These are phyloP conservation scores for Cylindrotheca closterium DNA, from an alignment of 108 stramenopile genomes.

Conservation along the genomic window DNA sequence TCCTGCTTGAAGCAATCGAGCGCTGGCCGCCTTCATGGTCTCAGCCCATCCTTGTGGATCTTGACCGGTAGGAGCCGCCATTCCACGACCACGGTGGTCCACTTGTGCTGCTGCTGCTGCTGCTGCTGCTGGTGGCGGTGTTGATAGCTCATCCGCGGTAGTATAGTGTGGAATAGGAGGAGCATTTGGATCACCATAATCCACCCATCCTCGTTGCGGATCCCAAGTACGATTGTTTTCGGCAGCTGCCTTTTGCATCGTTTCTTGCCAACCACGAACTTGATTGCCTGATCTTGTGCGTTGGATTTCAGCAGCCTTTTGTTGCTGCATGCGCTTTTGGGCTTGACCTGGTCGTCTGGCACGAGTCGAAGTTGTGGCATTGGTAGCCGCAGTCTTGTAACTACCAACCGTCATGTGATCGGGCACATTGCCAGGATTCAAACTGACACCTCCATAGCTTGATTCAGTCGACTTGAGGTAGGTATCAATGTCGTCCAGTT, in stretches of 20 bases:
- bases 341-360: conserved; percentile 72
- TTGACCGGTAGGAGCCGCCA: conserved; percentile 10
- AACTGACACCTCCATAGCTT: conserved; percentile 4
- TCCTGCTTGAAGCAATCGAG: conserved; percentile 31
- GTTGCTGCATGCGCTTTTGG: conserved; percentile 33
- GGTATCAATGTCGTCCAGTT: conserved; percentile 30
- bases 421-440: no score
- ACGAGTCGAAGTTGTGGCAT: conserved; percentile 43
- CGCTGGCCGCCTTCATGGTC: conserved; percentile 71
- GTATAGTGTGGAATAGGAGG: background rate
- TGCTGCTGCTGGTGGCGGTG: background rate
- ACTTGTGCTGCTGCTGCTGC: background rate
- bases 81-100: background rate
- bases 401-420: conserved; percentile 37
- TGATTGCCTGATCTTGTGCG: conserved; percentile 18
- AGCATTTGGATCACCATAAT: conserved; percentile 47
- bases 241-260: conserved; percentile 63
- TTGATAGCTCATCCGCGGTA: background rate
- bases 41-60: conserved; percentile 59
- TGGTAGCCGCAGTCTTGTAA: conserved; percentile 33
- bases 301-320: conserved; percentile 43
- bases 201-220: conserved; percentile 63
- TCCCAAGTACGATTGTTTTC: conserved; percentile 60
- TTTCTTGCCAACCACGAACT: conserved; percentile 70
- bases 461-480: conserved; percentile 45